Percentiles rank a stretch among this genome's conserved stretches.
phyloP scores from a whole-genome alignment of 352 stramenopile species.

The Aphanomyces astaci region DNA sequence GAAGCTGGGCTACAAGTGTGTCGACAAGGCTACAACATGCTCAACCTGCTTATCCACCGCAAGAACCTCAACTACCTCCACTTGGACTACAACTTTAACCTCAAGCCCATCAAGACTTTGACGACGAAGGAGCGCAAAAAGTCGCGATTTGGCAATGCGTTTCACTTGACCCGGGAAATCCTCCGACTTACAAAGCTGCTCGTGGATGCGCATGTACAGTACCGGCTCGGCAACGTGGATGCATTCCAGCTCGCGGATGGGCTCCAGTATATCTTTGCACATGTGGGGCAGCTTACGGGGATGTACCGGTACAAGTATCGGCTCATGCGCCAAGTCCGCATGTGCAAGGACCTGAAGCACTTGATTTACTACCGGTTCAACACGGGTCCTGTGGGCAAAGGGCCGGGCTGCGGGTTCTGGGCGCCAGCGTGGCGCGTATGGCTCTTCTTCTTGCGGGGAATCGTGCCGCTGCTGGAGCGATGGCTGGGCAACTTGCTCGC shows the following conservation, averaged over 20 bases:
- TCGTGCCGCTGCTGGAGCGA: constrained; percentile 96
- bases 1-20: constrained; percentile 97
- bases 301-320: constrained; percentile 99
- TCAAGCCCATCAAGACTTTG: constrained; percentile 99
- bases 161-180: constrained; percentile 97
- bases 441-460: constrained; percentile 99
- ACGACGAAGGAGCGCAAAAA: constrained; percentile 99
- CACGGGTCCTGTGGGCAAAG: constrained; percentile 98
- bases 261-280: constrained; percentile 99
- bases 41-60: constrained; percentile 99
- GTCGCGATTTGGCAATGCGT: constrained; percentile 94
- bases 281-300: constrained; percentile 98
- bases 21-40: constrained; percentile 99
- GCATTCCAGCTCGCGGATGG: constrained; percentile 99
- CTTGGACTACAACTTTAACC: constrained; percentile 99
- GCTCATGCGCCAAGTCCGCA: constrained; percentile 95
- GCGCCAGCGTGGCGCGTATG: constrained; percentile 98
- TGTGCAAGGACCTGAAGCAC: constrained; percentile 99
- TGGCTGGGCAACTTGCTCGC: constrained; percentile 99
- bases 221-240: constrained; percentile 98
- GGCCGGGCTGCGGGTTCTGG: constrained; percentile 98
- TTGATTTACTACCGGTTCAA: constrained; percentile 99
- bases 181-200: constrained; percentile 98
- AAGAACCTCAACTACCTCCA: constrained; percentile 99
- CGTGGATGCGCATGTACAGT: constrained; percentile 99